phyloP scores from a whole-genome alignment of 768 basidiomycete genomes.

The Suillus occidentalis region DNA sequence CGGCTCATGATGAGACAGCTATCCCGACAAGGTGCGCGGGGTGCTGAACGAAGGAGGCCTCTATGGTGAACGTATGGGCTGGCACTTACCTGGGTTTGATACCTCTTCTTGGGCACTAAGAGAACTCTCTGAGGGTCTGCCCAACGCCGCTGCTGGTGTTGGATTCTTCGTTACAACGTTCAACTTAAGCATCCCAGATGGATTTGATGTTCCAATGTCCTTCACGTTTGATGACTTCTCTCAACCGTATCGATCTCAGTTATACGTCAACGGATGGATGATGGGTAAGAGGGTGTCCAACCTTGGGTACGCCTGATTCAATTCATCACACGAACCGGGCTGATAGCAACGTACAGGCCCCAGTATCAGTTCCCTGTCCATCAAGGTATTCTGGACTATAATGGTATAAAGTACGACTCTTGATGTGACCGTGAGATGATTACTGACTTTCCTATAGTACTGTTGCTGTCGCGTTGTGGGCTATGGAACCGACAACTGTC shows the following conservation, averaged over 20 bases:
- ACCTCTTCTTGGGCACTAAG: conserved; percentile 59
- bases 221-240: conserved; percentile 66
- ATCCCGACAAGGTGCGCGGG: conserved; percentile 69
- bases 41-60: conserved; percentile 73
- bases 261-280: conserved; percentile 90
- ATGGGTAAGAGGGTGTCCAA: conserved; percentile 80
- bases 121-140: conserved; percentile 59
- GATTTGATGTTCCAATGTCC: conserved; percentile 67
- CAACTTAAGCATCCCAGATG: conserved; percentile 54
- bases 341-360: conserved; percentile 44
- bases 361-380: conserved; percentile 84
- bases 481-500: conserved; percentile 50
- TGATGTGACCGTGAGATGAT: not conserved
- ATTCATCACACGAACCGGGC: conserved; percentile 2
- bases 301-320: conserved; percentile 49
- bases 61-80: conserved; percentile 68
- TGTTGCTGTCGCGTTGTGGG: conserved; percentile 69
- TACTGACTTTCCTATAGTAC: conserved; percentile 35
- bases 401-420: conserved; percentile 58
- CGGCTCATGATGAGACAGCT: conserved; percentile 42
- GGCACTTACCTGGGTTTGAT: conserved; percentile 75
- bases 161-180: conserved; percentile 84
- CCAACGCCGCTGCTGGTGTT: conserved; percentile 58
- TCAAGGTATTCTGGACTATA: conserved; percentile 74
- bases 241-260: conserved; percentile 67